Evolutionary conservation across 192 early-diverging fungal species (phyloP), one percentile per base, ranked within the genome.

Genomic region (Podila verticillata): DNA sequence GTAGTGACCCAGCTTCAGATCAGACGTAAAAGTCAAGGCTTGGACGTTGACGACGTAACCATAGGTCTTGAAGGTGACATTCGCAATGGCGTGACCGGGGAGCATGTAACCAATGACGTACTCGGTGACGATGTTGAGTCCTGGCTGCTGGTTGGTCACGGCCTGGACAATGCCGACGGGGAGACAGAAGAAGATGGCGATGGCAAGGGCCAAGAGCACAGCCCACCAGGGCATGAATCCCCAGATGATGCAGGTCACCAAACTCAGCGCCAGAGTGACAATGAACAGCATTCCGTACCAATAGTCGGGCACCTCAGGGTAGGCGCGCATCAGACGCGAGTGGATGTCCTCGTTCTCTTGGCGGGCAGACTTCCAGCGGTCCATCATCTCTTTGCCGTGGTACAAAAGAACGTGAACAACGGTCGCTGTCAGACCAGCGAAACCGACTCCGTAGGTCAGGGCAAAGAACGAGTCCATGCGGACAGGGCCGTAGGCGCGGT

Each of bases 21-120:
- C 93, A 57, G 57, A n/a, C 6, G 91, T 70, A 30, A 95, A 88
- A 24, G 83, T 84, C 15, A 96, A 74, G 31, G 89, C 91, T 82
- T 97, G 94, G 13, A 83, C 74, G 86, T 92, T 88, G 29, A 88
- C 85, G 63, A 91, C 94, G 74, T 89, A 90, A 34, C 92, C 93
- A 63, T 93, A 88, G 7, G 93, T 90, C 82, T 96, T 96, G 87
- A 95, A 96, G 3, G 91, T 88, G 28, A 95, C 90, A 54, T 94
- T 93, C 58, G 89, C 90, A 39, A 95, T 90, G 7, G 93, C 87
- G 57, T 95, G 83, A 31, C 94, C 95, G 8, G 93, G 93, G 61
- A 90, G 79, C 2, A 91, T 85, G 62, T 91, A 92, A 54, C 95
- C 95, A 48, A 89, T 91, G 60, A 96, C 86, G 63, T 95, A 91